Evolutionary conservation across 306 rosid species (phyloP), one percentile per base, ranked within the genome.

Genomic region (Trifolium subterraneum): DNA sequence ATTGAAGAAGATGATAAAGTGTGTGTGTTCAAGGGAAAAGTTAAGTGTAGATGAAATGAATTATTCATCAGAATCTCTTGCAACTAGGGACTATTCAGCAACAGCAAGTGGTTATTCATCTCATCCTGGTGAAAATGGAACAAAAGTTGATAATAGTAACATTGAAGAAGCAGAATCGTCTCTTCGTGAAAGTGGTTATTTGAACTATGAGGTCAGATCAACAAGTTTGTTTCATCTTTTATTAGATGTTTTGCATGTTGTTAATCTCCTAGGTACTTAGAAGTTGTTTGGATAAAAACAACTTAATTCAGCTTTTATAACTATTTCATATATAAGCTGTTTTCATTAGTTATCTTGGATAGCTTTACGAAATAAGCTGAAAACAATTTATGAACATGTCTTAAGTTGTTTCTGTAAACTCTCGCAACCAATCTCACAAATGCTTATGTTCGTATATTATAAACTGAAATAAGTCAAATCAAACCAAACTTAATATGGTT

Each of bases 101-200:
- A 91, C 98, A 19, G 97, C 97, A 6, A 91, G 98, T 79, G 96
- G 90, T 39, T 85, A 74, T 81, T 93, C 97, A 3, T 87, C 96
- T 7, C 86, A 86, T n/a, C 77, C 98, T 8, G 93, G 90, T 9
- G 97, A 93, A 76, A 67, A 27, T 7, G 98, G 91, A 12, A 27
- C 84, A n/a, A 91, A 87, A 83, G 50, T 85, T 42, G 92, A 93
- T 54, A 89, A 87, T 74, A 84, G 84, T 84, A 93, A 91, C 80
- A 91, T 93, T 79, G 98, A 91, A 85, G 98, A 93, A 82, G 98
- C 97, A 8, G 98, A 91, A 54, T 86, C 90, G 0, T 89, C 98
- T 79, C 92, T 93, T 62, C 97, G 98, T 31, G 96, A 91, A 83
- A 91, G 96, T 67, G 98, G 98, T 73, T 93, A 88, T 68, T 86